phyloP scores from a whole-genome alignment of 2,329 filamentous ascomycete species.

The Neocatenulostroma microsporum region DNA sequence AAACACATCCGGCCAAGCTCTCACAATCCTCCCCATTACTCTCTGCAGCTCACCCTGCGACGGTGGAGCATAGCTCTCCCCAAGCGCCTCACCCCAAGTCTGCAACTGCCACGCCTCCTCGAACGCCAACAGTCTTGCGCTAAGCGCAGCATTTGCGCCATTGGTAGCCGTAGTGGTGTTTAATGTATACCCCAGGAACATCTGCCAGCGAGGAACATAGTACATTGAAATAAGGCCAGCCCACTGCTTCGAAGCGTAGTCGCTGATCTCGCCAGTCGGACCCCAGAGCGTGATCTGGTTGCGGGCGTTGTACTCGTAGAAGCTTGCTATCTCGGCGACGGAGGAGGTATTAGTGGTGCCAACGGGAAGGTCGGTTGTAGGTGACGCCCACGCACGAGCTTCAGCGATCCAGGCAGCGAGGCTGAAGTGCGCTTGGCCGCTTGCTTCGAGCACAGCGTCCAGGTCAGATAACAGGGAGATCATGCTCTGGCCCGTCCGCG shows the following conservation, averaged over 20 bases:
- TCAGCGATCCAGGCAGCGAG: slow-evolving; percentile 37
- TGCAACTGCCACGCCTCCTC: slow-evolving; percentile 17
- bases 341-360: slow-evolving; percentile 9
- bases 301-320: slow-evolving; percentile 41
- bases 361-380: slow-evolving; percentile 1
- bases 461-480: slow-evolving; percentile 32
- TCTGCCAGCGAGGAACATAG: slow-evolving; percentile 41
- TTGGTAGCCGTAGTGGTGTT: slow-evolving; percentile 10
- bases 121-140: slow-evolving; percentile 10
- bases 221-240: slow-evolving; percentile 41
- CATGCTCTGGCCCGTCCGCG: slow-evolving; percentile 26
- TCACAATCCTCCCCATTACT: slow-evolving; percentile 10
- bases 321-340: slow-evolving; percentile 19
- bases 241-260: slow-evolving; percentile 47
- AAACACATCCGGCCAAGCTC: slow-evolving; percentile 14
- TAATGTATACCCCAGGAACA: slow-evolving; percentile 37
- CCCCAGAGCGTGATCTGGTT: slow-evolving; percentile 49
- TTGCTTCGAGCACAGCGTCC: slow-evolving; percentile 37
- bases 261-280: slow-evolving; percentile 40
- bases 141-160: slow-evolving; percentile 12
- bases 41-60: slow-evolving; percentile 6
- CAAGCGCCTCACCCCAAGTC: slow-evolving; percentile 8
- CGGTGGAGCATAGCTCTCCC: slow-evolving; percentile 5
- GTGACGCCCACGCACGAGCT: slow-evolving; percentile 29
- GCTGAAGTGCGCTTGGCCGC: slow-evolving; percentile 32